Percentiles rank a stretch among this genome's conserved stretches.
These are phyloP conservation scores for Intubia oerlemansii DNA, from an alignment of 2,329 filamentous ascomycete genomes.

Conservation along the genomic window DNA sequence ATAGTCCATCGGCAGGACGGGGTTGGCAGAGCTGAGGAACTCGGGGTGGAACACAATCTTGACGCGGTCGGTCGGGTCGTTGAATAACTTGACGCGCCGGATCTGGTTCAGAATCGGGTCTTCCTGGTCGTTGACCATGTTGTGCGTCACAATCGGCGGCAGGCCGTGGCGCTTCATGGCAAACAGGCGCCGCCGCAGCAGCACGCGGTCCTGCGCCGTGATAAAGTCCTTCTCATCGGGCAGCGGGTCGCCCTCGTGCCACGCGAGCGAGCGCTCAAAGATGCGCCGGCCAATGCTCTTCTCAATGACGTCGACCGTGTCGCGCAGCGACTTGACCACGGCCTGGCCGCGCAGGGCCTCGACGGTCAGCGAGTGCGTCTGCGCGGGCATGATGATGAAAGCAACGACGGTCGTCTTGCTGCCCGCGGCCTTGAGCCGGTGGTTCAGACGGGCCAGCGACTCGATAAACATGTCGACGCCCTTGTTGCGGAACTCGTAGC, in stretches of 20 bases:
- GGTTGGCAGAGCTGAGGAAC: conserved; percentile 89
- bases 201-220: conserved; percentile 74
- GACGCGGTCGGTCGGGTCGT: conserved; percentile 82
- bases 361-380: conserved; percentile 85
- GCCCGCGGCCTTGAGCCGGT: conserved; percentile 64
- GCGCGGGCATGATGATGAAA: conserved; percentile 96
- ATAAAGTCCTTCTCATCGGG: conserved; percentile 96
- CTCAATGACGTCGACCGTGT: conserved; percentile 85
- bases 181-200: conserved; percentile 77
- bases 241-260: conserved; percentile 84
- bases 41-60: conserved; percentile 98
- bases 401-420: conserved; percentile 90
- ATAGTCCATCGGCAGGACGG: conserved; percentile 86
- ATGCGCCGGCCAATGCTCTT: conserved; percentile 80
- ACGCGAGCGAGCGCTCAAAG: conserved; percentile 83
- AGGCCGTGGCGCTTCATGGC: conserved; percentile 87
- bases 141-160: conserved; percentile 93
- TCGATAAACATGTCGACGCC: conserved; percentile 99
- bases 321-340: conserved; percentile 85
- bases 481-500: conserved; percentile 97
- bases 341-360: conserved; percentile 93
- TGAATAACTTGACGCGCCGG: conserved; percentile 89
- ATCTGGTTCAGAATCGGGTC: conserved; percentile 94
- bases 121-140: conserved; percentile 87
- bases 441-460: conserved; percentile 81